These are phyloP conservation scores for Mycena sp. DNA, from an alignment of 1,284 basidiomycete genomes.

Conservation along the genomic window DNA sequence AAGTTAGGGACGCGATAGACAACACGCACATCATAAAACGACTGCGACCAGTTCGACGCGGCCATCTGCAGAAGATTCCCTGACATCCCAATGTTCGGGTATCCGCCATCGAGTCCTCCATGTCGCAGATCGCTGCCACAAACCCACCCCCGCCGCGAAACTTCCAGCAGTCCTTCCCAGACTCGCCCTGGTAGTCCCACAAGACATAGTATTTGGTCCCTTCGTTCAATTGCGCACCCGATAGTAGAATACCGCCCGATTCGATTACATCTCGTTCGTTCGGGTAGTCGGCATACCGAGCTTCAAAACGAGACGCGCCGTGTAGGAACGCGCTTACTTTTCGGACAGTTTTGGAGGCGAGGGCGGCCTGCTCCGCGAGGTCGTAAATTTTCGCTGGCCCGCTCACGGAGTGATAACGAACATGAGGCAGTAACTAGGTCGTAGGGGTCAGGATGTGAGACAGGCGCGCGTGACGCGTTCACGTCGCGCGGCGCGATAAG, in stretches of 20 bases:
- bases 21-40: conserved; percentile 14
- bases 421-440: too few relatives aligned
- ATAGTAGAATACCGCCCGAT: conserved; percentile 1
- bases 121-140: not conserved
- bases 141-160: conserved; percentile 13
- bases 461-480: too few relatives aligned
- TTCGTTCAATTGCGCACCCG: not conserved
- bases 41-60: conserved; percentile 6
- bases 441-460: too few relatives aligned
- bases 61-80: conserved; percentile 18
- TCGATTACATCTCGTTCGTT: conserved; percentile 1
- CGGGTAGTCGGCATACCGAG: conserved; percentile 12
- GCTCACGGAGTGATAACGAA: too few relatives aligned
- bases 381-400: conserved; percentile 1
- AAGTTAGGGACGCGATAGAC: not conserved
- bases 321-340: conserved; percentile 19
- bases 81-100: conserved; percentile 13
- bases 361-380: conserved; percentile 5
- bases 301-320: conserved; percentile 14
- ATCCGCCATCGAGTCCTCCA: conserved; percentile 21
- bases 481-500: too few relatives aligned
- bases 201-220: conserved; percentile 8
- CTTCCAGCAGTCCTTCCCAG: conserved; percentile 16
- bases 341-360: conserved; percentile 14
- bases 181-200: conserved; percentile 18